phyloP scores from a whole-genome alignment of 352 stramenopile species.

The Phytophthora uliginosa region DNA sequence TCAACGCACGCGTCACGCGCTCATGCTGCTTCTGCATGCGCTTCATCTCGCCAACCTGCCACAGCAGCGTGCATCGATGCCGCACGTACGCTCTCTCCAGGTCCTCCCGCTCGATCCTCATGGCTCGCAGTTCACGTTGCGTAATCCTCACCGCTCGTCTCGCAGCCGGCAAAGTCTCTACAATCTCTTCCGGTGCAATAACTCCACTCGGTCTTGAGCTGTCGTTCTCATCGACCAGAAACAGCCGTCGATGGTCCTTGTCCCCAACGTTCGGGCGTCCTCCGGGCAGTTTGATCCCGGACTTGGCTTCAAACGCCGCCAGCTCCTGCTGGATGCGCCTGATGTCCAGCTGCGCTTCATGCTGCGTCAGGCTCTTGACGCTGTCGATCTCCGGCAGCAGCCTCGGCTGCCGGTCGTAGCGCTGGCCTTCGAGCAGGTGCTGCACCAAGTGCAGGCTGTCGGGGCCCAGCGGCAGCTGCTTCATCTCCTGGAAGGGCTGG shows the following conservation, averaged over 20 bases:
- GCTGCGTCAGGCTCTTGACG: slow-evolving; percentile 56
- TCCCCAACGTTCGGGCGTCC: slow-evolving; percentile 23
- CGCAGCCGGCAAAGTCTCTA: slow-evolving; percentile 73
- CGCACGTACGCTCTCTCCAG: slow-evolving; percentile 81
- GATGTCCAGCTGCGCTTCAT: slow-evolving; percentile 67
- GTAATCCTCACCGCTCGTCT: slow-evolving; percentile 80
- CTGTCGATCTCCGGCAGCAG: slow-evolving; percentile 69
- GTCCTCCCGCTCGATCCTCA: slow-evolving; percentile 82
- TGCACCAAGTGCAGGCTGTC: slow-evolving; percentile 47
- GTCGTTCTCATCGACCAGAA: slow-evolving; percentile 37
- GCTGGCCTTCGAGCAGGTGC: slow-evolving; percentile 40
- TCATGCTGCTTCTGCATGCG: slow-evolving; percentile 79
- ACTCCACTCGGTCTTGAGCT: slow-evolving; percentile 50
- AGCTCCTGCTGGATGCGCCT: slow-evolving; percentile 67
- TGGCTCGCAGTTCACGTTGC: slow-evolving; percentile 70
- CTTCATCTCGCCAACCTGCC: slow-evolving; percentile 75
- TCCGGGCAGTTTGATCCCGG: slow-evolving; percentile 28
- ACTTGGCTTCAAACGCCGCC: slow-evolving; percentile 52
- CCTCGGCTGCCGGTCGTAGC: slow-evolving; percentile 59
- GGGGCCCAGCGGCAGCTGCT: slow-evolving; percentile 33
- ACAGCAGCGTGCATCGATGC: slow-evolving; percentile 69
- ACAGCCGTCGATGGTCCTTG: slow-evolving; percentile 34
- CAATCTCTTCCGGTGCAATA: slow-evolving; percentile 79
- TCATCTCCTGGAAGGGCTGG: slow-evolving; percentile 16
- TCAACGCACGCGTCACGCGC: slow-evolving; percentile 58